Conservation (phyloP, 1,139 yeast species). For the Taphrina sp. region DNA sequence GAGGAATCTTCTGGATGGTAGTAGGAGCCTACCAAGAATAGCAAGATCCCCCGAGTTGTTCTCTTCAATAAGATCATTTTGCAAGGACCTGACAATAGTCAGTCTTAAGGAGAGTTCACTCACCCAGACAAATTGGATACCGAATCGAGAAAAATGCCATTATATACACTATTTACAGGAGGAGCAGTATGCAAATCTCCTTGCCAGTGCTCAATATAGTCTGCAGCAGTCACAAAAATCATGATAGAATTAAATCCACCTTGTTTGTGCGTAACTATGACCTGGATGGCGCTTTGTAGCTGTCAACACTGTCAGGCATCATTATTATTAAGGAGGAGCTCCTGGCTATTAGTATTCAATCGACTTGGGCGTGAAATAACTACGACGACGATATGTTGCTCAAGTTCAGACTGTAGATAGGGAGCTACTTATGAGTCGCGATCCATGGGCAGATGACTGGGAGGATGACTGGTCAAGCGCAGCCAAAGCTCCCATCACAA, state of each 20-base stretch:
- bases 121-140: not conserved
- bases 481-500: constrained; percentile 1
- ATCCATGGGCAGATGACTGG: constrained; percentile 31
- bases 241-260: too few species aligned
- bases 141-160: not conserved
- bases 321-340: too few species aligned
- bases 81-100: not conserved
- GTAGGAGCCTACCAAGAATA: not conserved
- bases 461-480: constrained; percentile 29
- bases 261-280: too few species aligned
- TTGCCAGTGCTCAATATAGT: too few species aligned
- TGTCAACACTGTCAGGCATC: too few species aligned
- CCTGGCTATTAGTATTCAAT: too few species aligned
- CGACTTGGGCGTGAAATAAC: too few species aligned
- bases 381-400: too few species aligned
- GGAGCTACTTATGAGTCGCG: constrained; percentile 23
- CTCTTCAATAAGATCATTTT: not conserved
- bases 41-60: not conserved
- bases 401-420: too few species aligned
- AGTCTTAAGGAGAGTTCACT: not conserved
- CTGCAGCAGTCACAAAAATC: too few species aligned
- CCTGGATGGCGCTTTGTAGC: too few species aligned
- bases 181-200: constrained; percentile 1
- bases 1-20: too few species aligned
- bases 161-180: constrained; percentile 1